phyloP scores from a whole-genome alignment of 2,329 filamentous ascomycete species.

The Fusarium sp. region DNA sequence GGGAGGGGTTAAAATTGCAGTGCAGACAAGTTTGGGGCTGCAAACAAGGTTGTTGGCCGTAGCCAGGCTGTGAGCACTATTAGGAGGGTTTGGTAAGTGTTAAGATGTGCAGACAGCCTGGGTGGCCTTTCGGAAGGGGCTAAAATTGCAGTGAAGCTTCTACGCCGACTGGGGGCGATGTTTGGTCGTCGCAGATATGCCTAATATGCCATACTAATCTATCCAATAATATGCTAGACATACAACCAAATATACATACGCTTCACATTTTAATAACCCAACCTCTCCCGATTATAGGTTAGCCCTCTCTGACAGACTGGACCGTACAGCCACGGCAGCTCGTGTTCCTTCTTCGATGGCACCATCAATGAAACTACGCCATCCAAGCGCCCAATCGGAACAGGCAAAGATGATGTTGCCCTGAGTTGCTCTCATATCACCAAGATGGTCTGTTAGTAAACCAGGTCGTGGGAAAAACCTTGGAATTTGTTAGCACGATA shows the following conservation, averaged over 20 bases:
- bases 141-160: too few relatives aligned
- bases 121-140: too few relatives aligned
- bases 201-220: neutral
- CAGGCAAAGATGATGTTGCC: slow-evolving; percentile 62
- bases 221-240: neutral
- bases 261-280: neutral
- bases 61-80: too few relatives aligned
- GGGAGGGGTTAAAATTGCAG: too few relatives aligned
- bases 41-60: too few relatives aligned
- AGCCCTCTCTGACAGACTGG: slow-evolving; percentile 12
- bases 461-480: slow-evolving; percentile 57
- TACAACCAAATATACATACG: neutral
- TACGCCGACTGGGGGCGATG: too few relatives aligned
- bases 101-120: neutral
- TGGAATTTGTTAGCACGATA: accelerated
- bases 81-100: too few relatives aligned
- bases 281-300: neutral
- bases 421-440: slow-evolving; percentile 57
- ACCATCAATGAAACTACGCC: slow-evolving; percentile 65
- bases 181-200: too few relatives aligned
- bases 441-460: slow-evolving; percentile 55
- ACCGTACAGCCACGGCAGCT: slow-evolving; percentile 45
- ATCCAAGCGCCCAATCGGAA: slow-evolving; percentile 63
- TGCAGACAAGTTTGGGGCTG: too few relatives aligned
- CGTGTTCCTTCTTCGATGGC: slow-evolving; percentile 60